Percentiles rank a stretch among this genome's conserved stretches.
phyloP scores from a whole-genome alignment of 2,329 filamentous ascomycete species.

The Aspergillus sp. region DNA sequence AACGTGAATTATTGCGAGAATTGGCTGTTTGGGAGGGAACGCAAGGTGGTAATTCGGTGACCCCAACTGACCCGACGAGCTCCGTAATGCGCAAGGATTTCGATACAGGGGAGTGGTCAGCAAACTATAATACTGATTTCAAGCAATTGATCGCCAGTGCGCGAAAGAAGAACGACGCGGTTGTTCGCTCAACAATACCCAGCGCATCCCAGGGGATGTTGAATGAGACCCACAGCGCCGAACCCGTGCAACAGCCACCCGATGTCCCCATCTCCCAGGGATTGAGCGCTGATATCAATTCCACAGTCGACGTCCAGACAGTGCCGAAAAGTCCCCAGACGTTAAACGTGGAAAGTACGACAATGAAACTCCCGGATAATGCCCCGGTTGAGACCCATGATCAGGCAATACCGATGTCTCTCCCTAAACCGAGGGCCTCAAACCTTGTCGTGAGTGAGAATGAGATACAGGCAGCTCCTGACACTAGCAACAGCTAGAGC shows the following conservation, averaged over 20 bases:
- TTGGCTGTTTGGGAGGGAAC: slow-evolving; percentile 85
- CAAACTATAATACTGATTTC: slow-evolving; percentile 72
- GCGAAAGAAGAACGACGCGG: slow-evolving; percentile 50
- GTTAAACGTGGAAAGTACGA: background rate
- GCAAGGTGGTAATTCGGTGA: slow-evolving; percentile 61
- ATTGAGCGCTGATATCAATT: background rate
- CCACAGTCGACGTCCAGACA: background rate
- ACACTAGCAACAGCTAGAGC: slow-evolving; percentile 11
- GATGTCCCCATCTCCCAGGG: background rate
- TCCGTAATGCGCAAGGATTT: slow-evolving; percentile 85
- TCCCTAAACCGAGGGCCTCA: slow-evolving; percentile 1
- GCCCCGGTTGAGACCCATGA: background rate
- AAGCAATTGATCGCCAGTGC: slow-evolving; percentile 77
- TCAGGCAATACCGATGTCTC: background rate
- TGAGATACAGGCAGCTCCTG: slow-evolving; percentile 4
- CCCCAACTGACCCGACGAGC: slow-evolving; percentile 22
- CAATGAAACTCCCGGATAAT: background rate
- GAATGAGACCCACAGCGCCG: slow-evolving; percentile 5
- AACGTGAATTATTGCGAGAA: slow-evolving; percentile 71
- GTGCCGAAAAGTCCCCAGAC: background rate
- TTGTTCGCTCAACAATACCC: slow-evolving; percentile 29
- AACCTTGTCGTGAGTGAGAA: slow-evolving; percentile 4
- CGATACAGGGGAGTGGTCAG: slow-evolving; percentile 73
- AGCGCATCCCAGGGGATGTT: slow-evolving; percentile 12
- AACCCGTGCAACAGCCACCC: slow-evolving; percentile 3